A percentile compares a stretch with the other conserved stretches of the same genome.
phyloP scores from a whole-genome alignment of 495 filamentous ascomycete species.

The Durotheca rogersii region DNA sequence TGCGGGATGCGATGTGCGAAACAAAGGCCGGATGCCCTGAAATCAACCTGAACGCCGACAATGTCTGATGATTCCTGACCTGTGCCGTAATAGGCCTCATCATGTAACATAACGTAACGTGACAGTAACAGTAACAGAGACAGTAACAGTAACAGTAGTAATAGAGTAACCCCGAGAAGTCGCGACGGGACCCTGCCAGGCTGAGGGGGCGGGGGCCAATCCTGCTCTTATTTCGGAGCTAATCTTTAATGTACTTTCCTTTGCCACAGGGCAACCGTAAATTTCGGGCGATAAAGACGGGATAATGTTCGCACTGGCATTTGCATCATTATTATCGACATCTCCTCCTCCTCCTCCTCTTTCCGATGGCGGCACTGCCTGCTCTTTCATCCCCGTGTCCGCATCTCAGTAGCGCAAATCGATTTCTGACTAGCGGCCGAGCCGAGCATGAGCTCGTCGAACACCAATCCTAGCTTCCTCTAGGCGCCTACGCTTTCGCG shows the following conservation, averaged over 20 bases:
- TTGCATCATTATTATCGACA: neutral
- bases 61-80: neutral
- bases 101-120: too few relatives aligned
- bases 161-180: neutral
- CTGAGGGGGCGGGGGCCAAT: too few relatives aligned
- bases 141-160: neutral
- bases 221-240: neutral
- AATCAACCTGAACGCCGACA: neutral
- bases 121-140: neutral
- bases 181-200: neutral
- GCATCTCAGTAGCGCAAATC: slow-evolving; percentile 16
- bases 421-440: neutral
- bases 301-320: neutral
- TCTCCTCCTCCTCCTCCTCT: neutral
- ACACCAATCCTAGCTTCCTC: slow-evolving; percentile 29
- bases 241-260: neutral
- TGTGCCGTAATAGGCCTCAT: neutral
- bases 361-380: neutral
- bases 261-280: neutral
- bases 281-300: neutral
- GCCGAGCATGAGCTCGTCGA: slow-evolving; percentile 9
- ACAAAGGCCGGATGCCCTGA: neutral
- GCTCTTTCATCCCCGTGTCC: slow-evolving; percentile 7
- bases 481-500: slow-evolving; percentile 23
- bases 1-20: too few relatives aligned